Evolutionary conservation across 2,329 filamentous ascomycete genomes (phyloP).

Genomic region (Aspergillus ochraceus): DNA sequence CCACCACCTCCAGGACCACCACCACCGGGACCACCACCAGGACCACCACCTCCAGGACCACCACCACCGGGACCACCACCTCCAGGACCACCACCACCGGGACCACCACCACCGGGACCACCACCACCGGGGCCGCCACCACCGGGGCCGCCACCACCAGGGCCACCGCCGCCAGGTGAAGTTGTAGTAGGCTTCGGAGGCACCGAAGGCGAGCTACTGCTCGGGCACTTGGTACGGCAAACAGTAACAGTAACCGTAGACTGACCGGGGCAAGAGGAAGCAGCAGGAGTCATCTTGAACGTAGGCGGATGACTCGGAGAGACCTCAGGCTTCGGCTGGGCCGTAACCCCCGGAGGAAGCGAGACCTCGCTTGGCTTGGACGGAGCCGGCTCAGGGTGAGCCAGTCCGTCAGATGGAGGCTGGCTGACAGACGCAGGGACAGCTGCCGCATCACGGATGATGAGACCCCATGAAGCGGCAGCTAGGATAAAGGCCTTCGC

Average conservation of each 20-base stretch:
- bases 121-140: conserved; percentile 5
- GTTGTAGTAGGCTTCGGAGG: no score
- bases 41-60: not conserved
- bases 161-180: not conserved
- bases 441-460: not conserved
- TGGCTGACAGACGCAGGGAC: not conserved
- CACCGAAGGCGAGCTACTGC: not conserved
- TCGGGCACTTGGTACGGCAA: not conserved
- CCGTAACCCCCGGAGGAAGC: not conserved
- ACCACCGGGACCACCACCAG: not conserved
- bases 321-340: not conserved
- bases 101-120: not conserved
- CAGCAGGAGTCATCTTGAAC: not conserved
- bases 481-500: not conserved
- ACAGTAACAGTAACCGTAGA: not conserved
- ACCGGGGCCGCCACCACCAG: not conserved
- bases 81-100: conserved; percentile 6
- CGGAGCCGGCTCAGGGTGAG: not conserved
- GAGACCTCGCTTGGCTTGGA: not conserved
- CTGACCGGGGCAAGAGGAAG: not conserved
- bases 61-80: conserved; percentile 2
- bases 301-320: not conserved
- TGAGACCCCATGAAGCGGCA: not conserved
- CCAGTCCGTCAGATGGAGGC: no score
- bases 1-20: conserved; percentile 9